These are phyloP conservation scores for Lichina pygmaea DNA, from an alignment of 495 filamentous ascomycete genomes.

Conservation along the genomic window DNA sequence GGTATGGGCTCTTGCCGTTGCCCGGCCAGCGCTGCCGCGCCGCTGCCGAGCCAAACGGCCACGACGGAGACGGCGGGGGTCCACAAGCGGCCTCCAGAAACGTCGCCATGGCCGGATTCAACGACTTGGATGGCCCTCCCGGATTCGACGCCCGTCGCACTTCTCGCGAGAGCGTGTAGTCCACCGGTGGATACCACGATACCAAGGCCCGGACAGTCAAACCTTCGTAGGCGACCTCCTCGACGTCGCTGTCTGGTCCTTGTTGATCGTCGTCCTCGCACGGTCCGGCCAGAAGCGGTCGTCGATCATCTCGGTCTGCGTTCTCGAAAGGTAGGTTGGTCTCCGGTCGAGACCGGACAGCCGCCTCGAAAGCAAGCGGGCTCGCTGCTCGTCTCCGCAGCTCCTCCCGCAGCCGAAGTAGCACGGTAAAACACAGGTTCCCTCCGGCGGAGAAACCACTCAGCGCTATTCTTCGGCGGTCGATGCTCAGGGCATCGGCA, in stretches of 20 bases:
- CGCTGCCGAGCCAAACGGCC: conserved; percentile 38
- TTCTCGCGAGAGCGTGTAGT: conserved; percentile 51
- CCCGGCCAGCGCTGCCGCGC: too few relatives aligned
- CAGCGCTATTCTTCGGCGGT: conserved; percentile 35
- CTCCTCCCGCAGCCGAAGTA: conserved; percentile 31
- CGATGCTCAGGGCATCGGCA: conserved; percentile 21
- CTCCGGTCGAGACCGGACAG: neutral
- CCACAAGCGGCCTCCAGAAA: conserved; percentile 40
- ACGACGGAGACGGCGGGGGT: conserved; percentile 41
- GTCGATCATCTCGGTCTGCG: neutral
- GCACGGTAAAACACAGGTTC: conserved; percentile 62
- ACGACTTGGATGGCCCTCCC: conserved; percentile 11
- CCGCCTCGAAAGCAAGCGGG: neutral
- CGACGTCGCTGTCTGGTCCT: too few relatives aligned
- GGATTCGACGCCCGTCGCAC: conserved; percentile 37
- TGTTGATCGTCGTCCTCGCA: neutral
- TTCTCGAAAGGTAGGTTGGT: neutral
- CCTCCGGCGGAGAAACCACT: conserved; percentile 75
- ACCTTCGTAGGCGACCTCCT: too few relatives aligned
- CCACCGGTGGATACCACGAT: conserved; percentile 63
- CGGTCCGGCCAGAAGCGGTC: conserved; percentile 14
- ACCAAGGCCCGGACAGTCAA: conserved; percentile 18
- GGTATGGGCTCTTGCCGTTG: neutral
- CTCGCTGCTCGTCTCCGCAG: neutral
- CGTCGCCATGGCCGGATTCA: conserved; percentile 44